A percentile compares a stretch with the other conserved stretches of the same genome.
These are phyloP conservation scores for Lumnitzera racemosa DNA, from an alignment of 345 rosid genomes.

Conservation along the genomic window DNA sequence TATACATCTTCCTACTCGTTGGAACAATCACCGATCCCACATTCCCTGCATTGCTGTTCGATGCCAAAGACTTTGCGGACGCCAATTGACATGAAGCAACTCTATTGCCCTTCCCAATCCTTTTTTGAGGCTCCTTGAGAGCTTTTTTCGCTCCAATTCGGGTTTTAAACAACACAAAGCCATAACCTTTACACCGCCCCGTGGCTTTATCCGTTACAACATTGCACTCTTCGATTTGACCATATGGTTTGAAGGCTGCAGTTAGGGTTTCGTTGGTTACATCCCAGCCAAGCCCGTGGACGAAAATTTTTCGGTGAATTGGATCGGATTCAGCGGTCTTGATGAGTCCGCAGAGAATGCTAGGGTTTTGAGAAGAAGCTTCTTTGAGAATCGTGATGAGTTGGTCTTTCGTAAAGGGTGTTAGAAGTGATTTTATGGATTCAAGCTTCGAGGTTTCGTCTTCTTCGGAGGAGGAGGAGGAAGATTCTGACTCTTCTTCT, in stretches of 20 bases:
- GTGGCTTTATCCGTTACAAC: conserved; percentile 56
- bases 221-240: conserved; percentile 76
- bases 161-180: conserved; percentile 56
- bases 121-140: conserved; percentile 65
- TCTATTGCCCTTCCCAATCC: conserved; percentile 45
- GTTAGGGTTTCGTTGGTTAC: conserved; percentile 52
- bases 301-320: conserved; percentile 64
- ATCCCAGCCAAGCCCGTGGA: conserved; percentile 80
- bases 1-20: conserved; percentile 68
- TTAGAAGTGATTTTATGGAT: conserved; percentile 49
- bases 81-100: conserved; percentile 65
- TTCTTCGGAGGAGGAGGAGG: conserved; percentile 5
- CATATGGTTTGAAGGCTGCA: conserved; percentile 48
- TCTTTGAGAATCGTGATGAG: conserved; percentile 39
- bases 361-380: conserved; percentile 41
- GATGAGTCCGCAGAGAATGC: conserved; percentile 30
- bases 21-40: conserved; percentile 29
- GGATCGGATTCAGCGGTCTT: conserved; percentile 55
- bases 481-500: conserved; percentile 6
- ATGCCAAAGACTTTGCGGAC: conserved; percentile 39
- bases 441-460: conserved; percentile 29
- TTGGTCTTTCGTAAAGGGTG: conserved; percentile 61
- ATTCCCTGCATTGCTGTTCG: conserved; percentile 24
- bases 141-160: conserved; percentile 62
- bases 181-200: conserved; percentile 76